Evolutionary conservation across 164 flowering plant species (phyloP).

Genomic region (Kingdonia uniflora): DNA sequence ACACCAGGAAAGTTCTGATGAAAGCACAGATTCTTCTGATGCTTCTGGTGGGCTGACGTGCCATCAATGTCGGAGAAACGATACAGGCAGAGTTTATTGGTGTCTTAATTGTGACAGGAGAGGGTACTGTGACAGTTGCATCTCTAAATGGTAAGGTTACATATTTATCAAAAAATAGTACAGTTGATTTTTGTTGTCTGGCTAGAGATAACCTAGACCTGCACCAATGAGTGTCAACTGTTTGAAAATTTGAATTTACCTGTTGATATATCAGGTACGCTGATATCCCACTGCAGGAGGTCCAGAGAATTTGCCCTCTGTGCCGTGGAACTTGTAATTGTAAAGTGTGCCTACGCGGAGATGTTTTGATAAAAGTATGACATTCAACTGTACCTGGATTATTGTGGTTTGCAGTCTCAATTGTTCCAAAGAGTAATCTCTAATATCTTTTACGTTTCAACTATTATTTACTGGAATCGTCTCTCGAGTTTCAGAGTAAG

Average conservation of each 20-base stretch:
- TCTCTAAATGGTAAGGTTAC: constrained; percentile 60
- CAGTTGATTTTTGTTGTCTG: too few species aligned
- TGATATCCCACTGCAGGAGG: constrained; percentile 61
- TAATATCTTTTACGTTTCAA: neutral
- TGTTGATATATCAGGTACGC: constrained; percentile 50
- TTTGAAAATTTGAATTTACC: neutral
- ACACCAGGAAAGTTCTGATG: constrained; percentile 37
- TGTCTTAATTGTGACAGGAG: constrained; percentile 75
- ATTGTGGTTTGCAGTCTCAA: neutral
- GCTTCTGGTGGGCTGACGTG: constrained; percentile 66
- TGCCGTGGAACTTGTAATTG: constrained; percentile 88
- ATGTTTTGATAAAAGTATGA: constrained; percentile 83
- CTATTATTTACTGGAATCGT: neutral
- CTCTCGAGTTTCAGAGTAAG: constrained; percentile 39
- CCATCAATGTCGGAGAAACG: constrained; percentile 77
- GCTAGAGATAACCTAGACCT: too few species aligned
- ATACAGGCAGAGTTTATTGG: constrained; percentile 50
- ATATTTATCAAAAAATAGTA: neutral
- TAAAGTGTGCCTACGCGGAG: constrained; percentile 61
- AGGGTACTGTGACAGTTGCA: constrained; percentile 81
- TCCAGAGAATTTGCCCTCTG: constrained; percentile 77
- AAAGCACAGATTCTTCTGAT: constrained; percentile 58
- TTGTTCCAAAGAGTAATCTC: neutral
- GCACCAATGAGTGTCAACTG: too few species aligned
- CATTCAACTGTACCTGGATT: too few species aligned